Base-by-base conservation (phyloP, 2,329 filamentous ascomycete species). In the Trichoderma sp. region DNA sequence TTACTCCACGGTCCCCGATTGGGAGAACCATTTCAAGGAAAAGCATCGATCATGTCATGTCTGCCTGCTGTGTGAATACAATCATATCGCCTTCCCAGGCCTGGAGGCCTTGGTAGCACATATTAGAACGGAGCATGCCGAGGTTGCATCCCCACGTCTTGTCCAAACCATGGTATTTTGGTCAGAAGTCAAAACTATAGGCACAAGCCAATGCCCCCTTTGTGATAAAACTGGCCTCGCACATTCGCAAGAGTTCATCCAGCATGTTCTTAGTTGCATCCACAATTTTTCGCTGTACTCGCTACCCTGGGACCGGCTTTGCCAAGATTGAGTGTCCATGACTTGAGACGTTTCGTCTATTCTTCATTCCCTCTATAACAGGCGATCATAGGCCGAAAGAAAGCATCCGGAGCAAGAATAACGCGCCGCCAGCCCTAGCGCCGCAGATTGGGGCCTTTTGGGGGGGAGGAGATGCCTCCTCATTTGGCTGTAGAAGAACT, bases 91-190 rank as follows among this genome's bases (percentile, higher is more conserved):
- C 43, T 50, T 50, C n/a, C n/a, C 43, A 50, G 43, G n/a, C n/a
- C 0, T 50, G n/a, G 43, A 0, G n/a, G 43, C 17, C 0, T 50
- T 50, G 43, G 3, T 0, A 20, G n/a, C 43, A 1, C 43, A 50
- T 0, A 20, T 50, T 1, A 3, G 9, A 50, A 0, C 43, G 20
- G 0, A 50, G 0, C 43, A 50, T 20, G n/a, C n/a, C 43, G n/a
- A 50, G n/a, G 0, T 0, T n/a, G n/a, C n/a, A 50, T 50, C 43
- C n/a, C 17, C 43, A 17, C 2, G 6, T n/a, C 5, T 8, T 43
- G 15, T 43, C 17, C 3, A 39, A 7, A 17, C 15, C 32, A 34
- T 39, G 36, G 12, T 7, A 39, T 39, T 17, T 17, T 39, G 13
- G 13, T 39, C 36, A 39, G 13, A 6, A 39, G 36, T 17, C 36